Base-by-base conservation (phyloP, 352 stramenopile species). In the Pythium monospermum region DNA sequence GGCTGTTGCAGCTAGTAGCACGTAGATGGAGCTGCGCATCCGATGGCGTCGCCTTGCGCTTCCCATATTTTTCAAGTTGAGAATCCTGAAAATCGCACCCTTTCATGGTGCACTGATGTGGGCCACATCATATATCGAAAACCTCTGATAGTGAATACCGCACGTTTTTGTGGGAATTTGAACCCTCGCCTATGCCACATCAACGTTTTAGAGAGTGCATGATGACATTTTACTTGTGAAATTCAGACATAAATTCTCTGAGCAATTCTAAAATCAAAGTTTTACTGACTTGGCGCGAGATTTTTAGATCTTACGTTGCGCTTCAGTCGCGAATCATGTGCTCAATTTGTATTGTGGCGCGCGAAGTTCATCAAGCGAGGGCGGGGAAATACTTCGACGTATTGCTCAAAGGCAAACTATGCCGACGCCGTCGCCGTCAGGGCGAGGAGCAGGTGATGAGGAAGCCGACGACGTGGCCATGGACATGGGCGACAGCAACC, bases 181-280 rank as follows among this genome's bases (percentile, higher is more conserved):
- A n/a, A n/a, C 53, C 39, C 53, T 36, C 53, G 28, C 49, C 53
- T 54, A 54, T 60, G 53, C 44, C 53, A 44, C 37, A 31, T 18
- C 28, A 21, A 25, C 5, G 39, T 37, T 49, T 57, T 57, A 41
- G 0, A 15, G 2, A 7, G 6, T 15, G 3, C 6, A 16, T 19
- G 5, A 12, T 38, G 26, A 25, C 25, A 4, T 40, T 55, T 55
- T 55, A 55, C 22, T 8, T 21, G 4, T 18, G 2, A 39, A 21
- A 35, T n/a, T n/a, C 28, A 49, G 21, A 39, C 6, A 27, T 22
- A n/a, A 4, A 1, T 28, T 49, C 15, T 19, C 6, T 2, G 37
- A 3, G 19, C 41, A 32, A n/a, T 26, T 36, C 23, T 35, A 36
- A 47, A 56, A 48, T 25, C 36, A 22, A n/a, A 33, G 12, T 16